phyloP scores from a whole-genome alignment of 2,329 filamentous ascomycete genomes.

The Xenosphaeropsis pyriputrescens region DNA sequence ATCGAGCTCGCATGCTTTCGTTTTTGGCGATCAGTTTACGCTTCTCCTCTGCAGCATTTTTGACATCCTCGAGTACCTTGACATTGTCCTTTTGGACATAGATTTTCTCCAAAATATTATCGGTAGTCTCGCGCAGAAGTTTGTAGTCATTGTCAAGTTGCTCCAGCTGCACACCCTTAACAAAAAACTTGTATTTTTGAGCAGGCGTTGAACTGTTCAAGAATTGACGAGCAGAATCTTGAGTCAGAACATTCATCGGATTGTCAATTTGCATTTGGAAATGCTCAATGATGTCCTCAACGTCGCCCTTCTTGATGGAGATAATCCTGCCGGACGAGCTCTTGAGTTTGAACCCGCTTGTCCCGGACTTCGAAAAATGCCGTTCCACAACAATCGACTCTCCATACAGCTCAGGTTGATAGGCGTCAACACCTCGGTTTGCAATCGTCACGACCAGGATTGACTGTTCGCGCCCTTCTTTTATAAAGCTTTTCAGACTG shows the following conservation, averaged over 20 bases:
- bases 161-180: constrained; percentile 87
- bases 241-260: constrained; percentile 86
- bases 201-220: constrained; percentile 68
- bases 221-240: constrained; percentile 90
- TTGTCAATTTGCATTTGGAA: constrained; percentile 93
- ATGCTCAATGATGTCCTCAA: constrained; percentile 88
- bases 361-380: constrained; percentile 61
- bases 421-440: constrained; percentile 76
- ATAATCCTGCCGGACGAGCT: constrained; percentile 53
- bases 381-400: constrained; percentile 82
- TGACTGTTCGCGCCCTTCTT: constrained; percentile 67
- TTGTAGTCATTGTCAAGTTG: constrained; percentile 85
- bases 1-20: constrained; percentile 44
- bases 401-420: constrained; percentile 70
- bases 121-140: constrained; percentile 64
- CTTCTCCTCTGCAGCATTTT: constrained; percentile 47
- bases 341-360: constrained; percentile 79
- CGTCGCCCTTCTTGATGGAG: constrained; percentile 70
- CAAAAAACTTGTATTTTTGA: constrained; percentile 93
- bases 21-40: constrained; percentile 53
- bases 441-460: constrained; percentile 76
- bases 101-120: constrained; percentile 54
- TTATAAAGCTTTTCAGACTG: constrained; percentile 81
- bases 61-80: constrained; percentile 38
- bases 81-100: constrained; percentile 47